Conservation (phyloP, 2,329 filamentous ascomycete species). For the Alternaria gaisen region DNA sequence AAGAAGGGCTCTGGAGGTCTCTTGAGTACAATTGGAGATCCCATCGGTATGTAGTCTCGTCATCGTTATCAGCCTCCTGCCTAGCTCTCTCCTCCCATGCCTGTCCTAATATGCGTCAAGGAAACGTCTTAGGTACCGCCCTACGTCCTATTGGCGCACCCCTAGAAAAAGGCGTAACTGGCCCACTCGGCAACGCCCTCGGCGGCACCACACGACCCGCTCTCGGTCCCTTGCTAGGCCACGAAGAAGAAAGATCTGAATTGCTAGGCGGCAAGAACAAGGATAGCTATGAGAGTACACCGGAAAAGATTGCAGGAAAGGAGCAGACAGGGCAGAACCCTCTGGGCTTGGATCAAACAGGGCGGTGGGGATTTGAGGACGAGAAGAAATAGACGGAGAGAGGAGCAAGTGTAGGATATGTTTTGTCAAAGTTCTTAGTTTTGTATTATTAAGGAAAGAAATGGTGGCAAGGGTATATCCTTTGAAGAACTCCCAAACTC, state of each 20-base stretch:
- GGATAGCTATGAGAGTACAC: constrained; percentile 48
- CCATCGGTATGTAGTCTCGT: constrained; percentile 33
- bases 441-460: neutral
- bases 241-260: constrained; percentile 48
- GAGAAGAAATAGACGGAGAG: constrained; percentile 22
- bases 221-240: constrained; percentile 47
- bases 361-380: constrained; percentile 49
- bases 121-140: constrained; percentile 49
- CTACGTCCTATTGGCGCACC: constrained; percentile 52
- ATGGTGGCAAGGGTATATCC: neutral
- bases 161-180: constrained; percentile 48
- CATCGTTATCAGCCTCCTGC: neutral
- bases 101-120: constrained; percentile 22
- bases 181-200: constrained; percentile 48
- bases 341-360: constrained; percentile 51
- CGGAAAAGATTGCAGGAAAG: constrained; percentile 51
- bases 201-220: constrained; percentile 50
- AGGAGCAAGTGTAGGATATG: neutral
- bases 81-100: neutral
- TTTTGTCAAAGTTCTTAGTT: neutral
- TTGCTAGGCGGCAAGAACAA: constrained; percentile 52
- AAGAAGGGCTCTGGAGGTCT: constrained; percentile 37
- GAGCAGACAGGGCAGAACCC: constrained; percentile 53
- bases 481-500: neutral
- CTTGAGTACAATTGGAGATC: constrained; percentile 42